A percentile compares a stretch with the other conserved stretches of the same genome.
Evolutionary conservation across 352 stramenopile genomes (phyloP).

Genomic region (Phytopythium cucurbitacearum): DNA sequence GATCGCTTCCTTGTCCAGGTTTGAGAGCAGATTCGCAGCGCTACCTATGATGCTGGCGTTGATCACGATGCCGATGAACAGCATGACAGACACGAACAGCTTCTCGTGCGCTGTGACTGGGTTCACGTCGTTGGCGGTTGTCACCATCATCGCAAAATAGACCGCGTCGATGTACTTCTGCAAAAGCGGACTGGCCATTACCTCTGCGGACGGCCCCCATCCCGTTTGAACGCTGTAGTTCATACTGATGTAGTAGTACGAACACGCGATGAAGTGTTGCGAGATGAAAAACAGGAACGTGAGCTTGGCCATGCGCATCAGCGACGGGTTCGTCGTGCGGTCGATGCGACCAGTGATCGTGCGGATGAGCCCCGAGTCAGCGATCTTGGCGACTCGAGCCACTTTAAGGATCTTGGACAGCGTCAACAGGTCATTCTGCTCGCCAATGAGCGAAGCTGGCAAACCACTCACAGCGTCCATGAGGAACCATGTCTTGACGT

Average conservation of each 20-base stretch:
- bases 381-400: slow-evolving; percentile 47
- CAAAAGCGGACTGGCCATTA: slow-evolving; percentile 22
- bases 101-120: slow-evolving; percentile 50
- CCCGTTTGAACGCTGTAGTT: slow-evolving; percentile 33
- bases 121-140: slow-evolving; percentile 57
- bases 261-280: slow-evolving; percentile 74
- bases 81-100: slow-evolving; percentile 59
- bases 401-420: slow-evolving; percentile 60
- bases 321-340: slow-evolving; percentile 58
- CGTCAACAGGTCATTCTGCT: slow-evolving; percentile 24
- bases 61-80: slow-evolving; percentile 74
- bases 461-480: slow-evolving; percentile 55
- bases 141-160: slow-evolving; percentile 70
- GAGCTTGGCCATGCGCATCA: slow-evolving; percentile 66
- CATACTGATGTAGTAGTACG: slow-evolving; percentile 58
- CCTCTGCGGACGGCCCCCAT: slow-evolving; percentile 31
- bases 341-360: slow-evolving; percentile 47
- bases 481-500: slow-evolving; percentile 50
- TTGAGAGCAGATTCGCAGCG: slow-evolving; percentile 65
- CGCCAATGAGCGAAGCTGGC: slow-evolving; percentile 32
- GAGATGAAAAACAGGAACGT: slow-evolving; percentile 66
- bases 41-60: slow-evolving; percentile 82
- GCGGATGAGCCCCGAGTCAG: slow-evolving; percentile 44
- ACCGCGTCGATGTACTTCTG: slow-evolving; percentile 52
- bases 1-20: slow-evolving; percentile 72